Evolutionary conservation across 2,329 filamentous ascomycete genomes (phyloP).

Genomic region (Sporothrix schenckii): DNA sequence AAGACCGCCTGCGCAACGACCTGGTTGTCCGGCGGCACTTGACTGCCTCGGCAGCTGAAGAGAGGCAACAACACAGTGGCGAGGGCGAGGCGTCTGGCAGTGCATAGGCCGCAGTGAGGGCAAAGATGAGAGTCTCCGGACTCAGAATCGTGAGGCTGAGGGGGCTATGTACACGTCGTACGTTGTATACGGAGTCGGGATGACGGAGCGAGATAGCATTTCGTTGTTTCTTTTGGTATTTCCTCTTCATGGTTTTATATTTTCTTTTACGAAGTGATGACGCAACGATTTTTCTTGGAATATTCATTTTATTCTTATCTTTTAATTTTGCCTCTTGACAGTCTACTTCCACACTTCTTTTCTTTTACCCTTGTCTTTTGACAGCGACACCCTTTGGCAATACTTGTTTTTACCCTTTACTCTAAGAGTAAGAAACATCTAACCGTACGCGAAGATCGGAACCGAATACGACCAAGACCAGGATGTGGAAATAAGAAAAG

Average conservation of each 20-base stretch:
- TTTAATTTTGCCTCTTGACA: neutral
- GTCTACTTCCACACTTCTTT: neutral
- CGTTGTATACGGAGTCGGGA: too few species aligned
- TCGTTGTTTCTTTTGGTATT: too few species aligned
- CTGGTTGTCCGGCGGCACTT: constrained; percentile 45
- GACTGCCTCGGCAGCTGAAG: constrained; percentile 51
- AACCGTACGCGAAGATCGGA: constrained; percentile 5
- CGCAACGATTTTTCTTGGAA: too few species aligned
- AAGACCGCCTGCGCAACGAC: constrained; percentile 31
- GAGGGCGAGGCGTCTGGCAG: neutral
- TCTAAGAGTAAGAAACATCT: neutral
- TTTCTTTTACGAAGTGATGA: neutral
- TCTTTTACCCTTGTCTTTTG: neutral
- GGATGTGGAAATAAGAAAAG: neutral
- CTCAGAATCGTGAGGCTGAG: neutral
- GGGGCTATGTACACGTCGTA: too few species aligned
- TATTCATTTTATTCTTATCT: too few species aligned
- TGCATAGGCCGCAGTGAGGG: neutral
- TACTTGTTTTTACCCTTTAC: too few species aligned
- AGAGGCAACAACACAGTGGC: constrained; percentile 39
- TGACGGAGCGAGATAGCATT: neutral
- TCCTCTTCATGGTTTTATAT: neutral
- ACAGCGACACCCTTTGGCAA: neutral
- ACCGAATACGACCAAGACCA: constrained; percentile 11
- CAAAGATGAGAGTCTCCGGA: neutral